phyloP scores from a whole-genome alignment of 495 filamentous ascomycete genomes.

The Lichina pygmaea region DNA sequence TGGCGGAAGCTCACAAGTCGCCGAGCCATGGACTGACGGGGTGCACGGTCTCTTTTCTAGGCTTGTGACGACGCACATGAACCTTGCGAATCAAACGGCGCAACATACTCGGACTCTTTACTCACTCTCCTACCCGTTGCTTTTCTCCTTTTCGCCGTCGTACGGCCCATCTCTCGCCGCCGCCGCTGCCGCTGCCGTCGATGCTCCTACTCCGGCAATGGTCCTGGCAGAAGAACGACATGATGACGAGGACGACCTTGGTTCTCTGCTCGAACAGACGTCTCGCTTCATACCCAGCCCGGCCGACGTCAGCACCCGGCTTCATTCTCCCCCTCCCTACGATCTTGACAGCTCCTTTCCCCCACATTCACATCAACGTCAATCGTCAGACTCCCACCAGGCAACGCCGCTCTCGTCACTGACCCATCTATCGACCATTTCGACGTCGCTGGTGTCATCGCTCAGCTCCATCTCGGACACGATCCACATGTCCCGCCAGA shows the following conservation, averaged over 20 bases:
- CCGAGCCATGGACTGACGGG: too few species aligned
- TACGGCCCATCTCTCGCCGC: too few species aligned
- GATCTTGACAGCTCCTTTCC: too few species aligned
- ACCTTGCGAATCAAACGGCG: conserved; percentile 56
- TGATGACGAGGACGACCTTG: too few species aligned
- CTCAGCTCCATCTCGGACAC: conserved; percentile 75
- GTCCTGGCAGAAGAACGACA: too few species aligned
- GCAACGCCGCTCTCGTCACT: conserved; percentile 14
- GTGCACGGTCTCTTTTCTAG: conserved; percentile 14
- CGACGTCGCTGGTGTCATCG: conserved; percentile 48
- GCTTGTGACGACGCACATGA: conserved; percentile 67
- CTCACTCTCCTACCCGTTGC: conserved; percentile 44
- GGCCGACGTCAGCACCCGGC: too few species aligned
- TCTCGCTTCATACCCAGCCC: conserved; percentile 7
- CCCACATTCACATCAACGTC: not conserved
- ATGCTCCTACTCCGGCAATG: too few species aligned
- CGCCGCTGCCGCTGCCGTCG: too few species aligned
- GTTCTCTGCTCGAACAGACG: conserved; percentile 9
- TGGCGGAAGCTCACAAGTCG: too few species aligned
- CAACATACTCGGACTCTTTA: conserved; percentile 65
- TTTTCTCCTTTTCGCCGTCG: conserved; percentile 20
- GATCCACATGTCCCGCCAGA: conserved; percentile 79
- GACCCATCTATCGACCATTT: conserved; percentile 32
- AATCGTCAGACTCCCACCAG: conserved; percentile 9
- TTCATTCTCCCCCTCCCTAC: too few species aligned